Conservation (phyloP, 106 monocot species). For the Phalaenopsis equestris region DNA sequence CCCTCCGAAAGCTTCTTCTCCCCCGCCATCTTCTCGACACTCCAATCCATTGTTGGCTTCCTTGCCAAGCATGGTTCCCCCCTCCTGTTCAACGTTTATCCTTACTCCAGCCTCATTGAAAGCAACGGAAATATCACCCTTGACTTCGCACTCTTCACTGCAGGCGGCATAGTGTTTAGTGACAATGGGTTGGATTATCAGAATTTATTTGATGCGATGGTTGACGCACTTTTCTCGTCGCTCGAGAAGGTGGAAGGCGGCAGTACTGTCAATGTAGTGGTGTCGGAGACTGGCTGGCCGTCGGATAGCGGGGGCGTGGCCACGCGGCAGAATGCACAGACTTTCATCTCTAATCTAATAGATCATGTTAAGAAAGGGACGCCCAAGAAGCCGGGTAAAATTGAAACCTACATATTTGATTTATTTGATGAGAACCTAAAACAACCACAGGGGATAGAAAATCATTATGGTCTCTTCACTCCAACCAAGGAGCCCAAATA, state of each 20-base stretch:
- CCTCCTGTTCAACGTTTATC: conserved; percentile 13
- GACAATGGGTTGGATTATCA: conserved; percentile 10
- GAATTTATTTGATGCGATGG: conserved; percentile 18
- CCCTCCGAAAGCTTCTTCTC: conserved; percentile 4
- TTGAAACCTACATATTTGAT: conserved; percentile 15
- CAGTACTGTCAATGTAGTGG: too few species aligned
- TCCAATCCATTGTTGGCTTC: conserved; percentile 1
- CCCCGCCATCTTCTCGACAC: background rate
- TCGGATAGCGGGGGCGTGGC: conserved; percentile 1
- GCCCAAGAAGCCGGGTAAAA: conserved; percentile 5
- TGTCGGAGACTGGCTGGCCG: conserved; percentile 19
- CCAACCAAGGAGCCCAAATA: background rate
- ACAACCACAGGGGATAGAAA: background rate
- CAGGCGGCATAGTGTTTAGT: conserved; percentile 1
- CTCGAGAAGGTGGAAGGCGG: too few species aligned
- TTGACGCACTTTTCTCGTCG: conserved; percentile 5
- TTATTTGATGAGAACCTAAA: conserved; percentile 18
- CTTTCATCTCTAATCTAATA: conserved; percentile 13
- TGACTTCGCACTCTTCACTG: conserved; percentile 15
- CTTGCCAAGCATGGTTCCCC: background rate
- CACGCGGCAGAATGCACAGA: conserved; percentile 9
- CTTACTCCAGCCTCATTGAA: conserved; percentile 10
- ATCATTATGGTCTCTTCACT: background rate
- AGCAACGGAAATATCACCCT: background rate
- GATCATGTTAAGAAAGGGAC: conserved; percentile 11